Evolutionary conservation across 2,329 filamentous ascomycete genomes (phyloP), one percentile per base, ranked within the genome.

Genomic region (Fusarium guadeloupense): DNA sequence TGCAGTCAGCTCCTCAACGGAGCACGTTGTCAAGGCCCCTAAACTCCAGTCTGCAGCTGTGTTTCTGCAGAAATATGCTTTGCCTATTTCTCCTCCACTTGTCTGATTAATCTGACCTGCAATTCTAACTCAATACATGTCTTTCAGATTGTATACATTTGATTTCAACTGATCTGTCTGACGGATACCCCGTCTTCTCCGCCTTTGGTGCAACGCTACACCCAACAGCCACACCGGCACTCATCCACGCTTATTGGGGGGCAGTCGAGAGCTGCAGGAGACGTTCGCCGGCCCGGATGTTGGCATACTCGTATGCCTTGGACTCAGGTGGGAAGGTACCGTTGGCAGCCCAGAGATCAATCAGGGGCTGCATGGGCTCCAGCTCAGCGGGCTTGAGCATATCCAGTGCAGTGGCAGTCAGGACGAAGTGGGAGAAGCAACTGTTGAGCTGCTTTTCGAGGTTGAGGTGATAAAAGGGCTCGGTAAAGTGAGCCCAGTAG

Each of bases 401-500:
- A 69, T 91, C 89, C 65, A 93, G 85, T 41, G 90, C 90, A 49
- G 90, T 93, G 38, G 90, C 89, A 5, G 91, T 92, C 19, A 92
- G 84, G 61, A 93, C 84, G 68, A 94, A 95, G 78, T 94, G 91
- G 39, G 90, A 91, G 75, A 95, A 95, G 77, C 90, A 93, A 75
- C 90, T 93, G 81, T 95, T 95, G 59, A 94, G 83, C 69, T 92
- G 89, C 74, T 93, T 90, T 75, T 90, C 88, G 9, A 90, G 80
- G 78, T 91, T 92, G 64, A 94, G 83, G 75, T 93, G 89, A 78
- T 92, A 94, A 77, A 93, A 92, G 6, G 90, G 90, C 66, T 92
- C 90, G 58, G 88, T 80, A 77, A 92, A 99, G 77, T 99, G 95
- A 53, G 93, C 92, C 85, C 96, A 97, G 82, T 99, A 99, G 59